Conservation (phyloP, 2,329 filamentous ascomycete species). For the Venturia asperata region DNA sequence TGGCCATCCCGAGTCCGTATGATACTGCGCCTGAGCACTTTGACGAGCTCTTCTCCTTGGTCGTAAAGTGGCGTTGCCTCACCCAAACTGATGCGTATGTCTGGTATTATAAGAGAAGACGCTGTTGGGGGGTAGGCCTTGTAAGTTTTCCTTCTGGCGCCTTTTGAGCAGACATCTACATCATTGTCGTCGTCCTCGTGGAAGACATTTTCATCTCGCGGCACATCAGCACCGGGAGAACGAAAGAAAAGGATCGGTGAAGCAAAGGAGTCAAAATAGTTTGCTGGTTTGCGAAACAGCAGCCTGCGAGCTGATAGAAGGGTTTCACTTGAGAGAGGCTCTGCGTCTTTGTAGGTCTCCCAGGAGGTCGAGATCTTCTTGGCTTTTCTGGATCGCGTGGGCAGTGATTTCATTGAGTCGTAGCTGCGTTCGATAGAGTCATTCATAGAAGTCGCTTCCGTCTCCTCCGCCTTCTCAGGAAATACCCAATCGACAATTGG, state of each 20-base stretch:
- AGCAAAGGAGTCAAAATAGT: constrained; percentile 45
- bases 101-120: constrained; percentile 35
- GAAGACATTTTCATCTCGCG: constrained; percentile 15
- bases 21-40: constrained; percentile 35
- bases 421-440: neutral
- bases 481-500: constrained; percentile 45
- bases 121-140: constrained; percentile 38
- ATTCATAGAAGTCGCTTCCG: neutral
- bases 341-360: constrained; percentile 27
- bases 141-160: constrained; percentile 25
- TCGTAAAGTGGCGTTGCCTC: constrained; percentile 33
- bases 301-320: constrained; percentile 31
- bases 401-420: constrained; percentile 16
- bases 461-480: constrained; percentile 27
- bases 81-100: constrained; percentile 36
- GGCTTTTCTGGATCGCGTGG: constrained; percentile 21
- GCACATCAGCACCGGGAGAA: constrained; percentile 31
- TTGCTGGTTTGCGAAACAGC: constrained; percentile 37
- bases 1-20: constrained; percentile 25
- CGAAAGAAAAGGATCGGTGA: constrained; percentile 46
- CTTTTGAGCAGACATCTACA: neutral
- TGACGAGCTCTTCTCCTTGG: constrained; percentile 37
- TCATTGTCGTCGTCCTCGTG: neutral
- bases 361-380: constrained; percentile 26
- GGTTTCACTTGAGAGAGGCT: constrained; percentile 26